phyloP scores from a whole-genome alignment of 148 eudicot species.

The Rhododendron kiyosumense region DNA sequence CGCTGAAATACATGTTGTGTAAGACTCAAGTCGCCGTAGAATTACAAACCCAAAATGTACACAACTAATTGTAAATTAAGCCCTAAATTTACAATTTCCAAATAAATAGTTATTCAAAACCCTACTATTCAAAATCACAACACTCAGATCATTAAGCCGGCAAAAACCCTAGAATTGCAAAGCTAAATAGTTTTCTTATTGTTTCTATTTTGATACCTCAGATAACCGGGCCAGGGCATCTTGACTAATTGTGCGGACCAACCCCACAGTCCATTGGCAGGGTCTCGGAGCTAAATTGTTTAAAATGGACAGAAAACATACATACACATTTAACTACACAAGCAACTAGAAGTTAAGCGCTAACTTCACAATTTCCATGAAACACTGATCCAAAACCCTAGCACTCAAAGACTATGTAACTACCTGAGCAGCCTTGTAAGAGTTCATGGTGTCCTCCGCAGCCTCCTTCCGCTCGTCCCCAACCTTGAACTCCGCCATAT shows the following conservation, averaged over 20 bases:
- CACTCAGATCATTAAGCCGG: neutral
- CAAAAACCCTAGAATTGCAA: no score
- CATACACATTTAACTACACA: neutral
- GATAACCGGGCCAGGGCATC: no score
- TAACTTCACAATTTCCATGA: neutral
- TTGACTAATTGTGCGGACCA: no score
- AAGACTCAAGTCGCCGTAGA: neutral
- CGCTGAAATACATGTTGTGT: neutral
- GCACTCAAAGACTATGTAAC: neutral
- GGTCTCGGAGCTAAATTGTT: neutral
- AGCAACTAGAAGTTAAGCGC: neutral
- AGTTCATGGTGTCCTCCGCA: constrained; percentile 31
- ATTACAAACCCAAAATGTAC: neutral
- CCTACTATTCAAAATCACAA: neutral
- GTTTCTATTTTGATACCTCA: no score
- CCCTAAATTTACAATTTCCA: neutral
- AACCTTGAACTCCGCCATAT: constrained; percentile 34
- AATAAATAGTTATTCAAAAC: neutral
- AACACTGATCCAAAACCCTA: neutral
- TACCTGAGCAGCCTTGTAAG: constrained; percentile 40
- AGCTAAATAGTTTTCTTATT: no score
- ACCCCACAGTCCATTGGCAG: no score
- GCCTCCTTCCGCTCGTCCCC: constrained; percentile 32
- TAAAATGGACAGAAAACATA: neutral
- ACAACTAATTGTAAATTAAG: neutral